Evolutionary conservation across 2,329 filamentous ascomycete genomes (phyloP).

Genomic region (Ceratocystis variospora): DNA sequence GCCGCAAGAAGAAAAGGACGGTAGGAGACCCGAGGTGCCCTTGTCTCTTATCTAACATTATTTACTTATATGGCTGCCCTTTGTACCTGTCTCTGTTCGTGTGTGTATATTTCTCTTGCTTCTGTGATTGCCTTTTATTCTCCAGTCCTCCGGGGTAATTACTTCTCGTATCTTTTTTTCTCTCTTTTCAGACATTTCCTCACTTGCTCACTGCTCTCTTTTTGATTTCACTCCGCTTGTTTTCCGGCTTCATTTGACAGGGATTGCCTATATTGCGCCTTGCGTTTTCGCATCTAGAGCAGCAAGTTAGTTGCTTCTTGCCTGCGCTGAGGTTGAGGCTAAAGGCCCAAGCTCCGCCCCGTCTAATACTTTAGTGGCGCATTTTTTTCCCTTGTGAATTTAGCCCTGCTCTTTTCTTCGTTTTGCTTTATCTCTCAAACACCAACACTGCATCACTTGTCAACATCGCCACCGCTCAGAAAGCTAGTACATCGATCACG

Average conservation of each 20-base stretch:
- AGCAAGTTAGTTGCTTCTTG: background rate
- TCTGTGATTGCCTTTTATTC: background rate
- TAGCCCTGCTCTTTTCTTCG: background rate
- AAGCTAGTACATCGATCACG: background rate
- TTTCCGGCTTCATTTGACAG: background rate
- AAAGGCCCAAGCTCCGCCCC: slow-evolving; percentile 5
- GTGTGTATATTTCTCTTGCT: background rate
- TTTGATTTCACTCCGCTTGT: background rate
- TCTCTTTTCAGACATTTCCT: background rate
- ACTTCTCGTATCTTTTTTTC: background rate
- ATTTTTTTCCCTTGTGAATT: background rate
- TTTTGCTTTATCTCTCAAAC: slow-evolving; percentile 2
- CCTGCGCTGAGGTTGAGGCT: background rate
- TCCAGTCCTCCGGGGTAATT: background rate
- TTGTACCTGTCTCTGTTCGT: background rate
- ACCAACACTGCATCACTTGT: background rate
- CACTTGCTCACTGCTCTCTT: background rate
- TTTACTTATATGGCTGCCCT: background rate
- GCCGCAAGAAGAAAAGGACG: background rate
- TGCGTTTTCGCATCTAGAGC: background rate
- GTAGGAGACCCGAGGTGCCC: background rate
- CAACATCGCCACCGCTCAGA: background rate
- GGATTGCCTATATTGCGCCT: background rate
- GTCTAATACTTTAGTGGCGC: slow-evolving; percentile 5
- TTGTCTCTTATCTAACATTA: background rate